Base-by-base conservation (phyloP, 1,284 basidiomycete species). In the Testicularia cyperi region DNA sequence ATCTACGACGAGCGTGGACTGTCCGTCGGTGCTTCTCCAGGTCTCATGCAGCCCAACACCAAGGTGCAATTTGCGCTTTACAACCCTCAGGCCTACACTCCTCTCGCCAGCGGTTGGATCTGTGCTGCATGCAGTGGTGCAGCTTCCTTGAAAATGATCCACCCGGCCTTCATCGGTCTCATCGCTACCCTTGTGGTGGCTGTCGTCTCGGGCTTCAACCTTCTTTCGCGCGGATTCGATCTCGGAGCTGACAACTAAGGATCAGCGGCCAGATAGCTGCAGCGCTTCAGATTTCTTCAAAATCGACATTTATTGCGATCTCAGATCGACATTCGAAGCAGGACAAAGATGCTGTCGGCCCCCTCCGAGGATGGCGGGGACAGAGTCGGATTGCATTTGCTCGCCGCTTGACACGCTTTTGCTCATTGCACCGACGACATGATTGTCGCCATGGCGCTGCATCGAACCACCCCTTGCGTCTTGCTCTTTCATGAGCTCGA, bases 41-140 rank as follows among this genome's bases (percentile, higher is more conserved):
- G 73, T 8, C 23, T 53, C 27, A 65, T 76, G 48, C 40, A 56
- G 44, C 64, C 71, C 16, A 76, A 75, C 51, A 66, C 60, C 31
- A 56, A 53, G 46, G 67, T 74, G 2, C 38, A 70, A 19, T 76
- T 76, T 46, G 67, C 74, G 2, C 52, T 76, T 28, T 76, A 76
- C 48, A 72, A 68, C 22, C 74, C 74, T n/a, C 49, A 70, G 34
- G 46, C 60, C 6, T 76, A 76, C 44, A 76, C 74, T 27, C 66
- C 70, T 15, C 38, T 76, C 15, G 52, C 69, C 9, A 54, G 65
- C 58, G 65, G 65, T 8, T 68, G 65, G 65, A 44, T 60, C 37
- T 68, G 65, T 32, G 57, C 56, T 2, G 57, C 62, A 14, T 68
- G 65, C 47, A 68, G 38, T 29, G 63, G 54, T 10, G 65, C 57